A percentile compares a stretch with the other conserved stretches of the same genome.
Conservation (phyloP, 495 filamentous ascomycete species). For the Penicillium waksmanii region DNA sequence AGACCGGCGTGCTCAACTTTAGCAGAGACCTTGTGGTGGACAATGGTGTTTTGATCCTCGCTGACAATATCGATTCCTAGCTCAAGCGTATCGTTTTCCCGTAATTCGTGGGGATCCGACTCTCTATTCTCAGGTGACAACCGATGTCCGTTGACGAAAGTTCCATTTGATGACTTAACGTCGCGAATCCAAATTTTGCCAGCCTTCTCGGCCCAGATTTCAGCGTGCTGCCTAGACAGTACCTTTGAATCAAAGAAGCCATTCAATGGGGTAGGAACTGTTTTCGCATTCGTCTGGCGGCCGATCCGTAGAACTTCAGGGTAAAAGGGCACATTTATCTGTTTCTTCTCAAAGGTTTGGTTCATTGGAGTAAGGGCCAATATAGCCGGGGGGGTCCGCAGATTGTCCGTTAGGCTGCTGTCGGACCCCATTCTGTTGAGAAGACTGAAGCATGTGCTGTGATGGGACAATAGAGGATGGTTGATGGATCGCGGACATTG, state of each 20-base stretch:
- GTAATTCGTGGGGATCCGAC: slow-evolving; percentile 89
- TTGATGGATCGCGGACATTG: slow-evolving; percentile 76
- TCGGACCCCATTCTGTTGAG: slow-evolving; percentile 66
- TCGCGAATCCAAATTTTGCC: slow-evolving; percentile 96
- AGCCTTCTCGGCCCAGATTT: slow-evolving; percentile 87
- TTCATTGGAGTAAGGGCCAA: slow-evolving; percentile 86
- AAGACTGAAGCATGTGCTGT: slow-evolving; percentile 64
- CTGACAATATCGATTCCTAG: slow-evolving; percentile 97
- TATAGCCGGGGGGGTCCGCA: slow-evolving; percentile 66
- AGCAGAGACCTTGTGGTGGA: slow-evolving; percentile 96
- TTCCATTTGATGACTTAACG: slow-evolving; percentile 97
- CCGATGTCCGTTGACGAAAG: slow-evolving; percentile 92
- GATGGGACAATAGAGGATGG: slow-evolving; percentile 73
- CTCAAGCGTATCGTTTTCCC: slow-evolving; percentile 86
- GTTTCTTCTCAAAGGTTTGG: slow-evolving; percentile 94
- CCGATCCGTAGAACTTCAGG: slow-evolving; percentile 92
- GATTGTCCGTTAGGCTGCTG: slow-evolving; percentile 57
- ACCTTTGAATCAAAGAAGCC: slow-evolving; percentile 99
- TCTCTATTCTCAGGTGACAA: slow-evolving; percentile 92
- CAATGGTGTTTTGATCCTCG: slow-evolving; percentile 96
- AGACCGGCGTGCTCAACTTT: slow-evolving; percentile 94
- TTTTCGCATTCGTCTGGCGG: slow-evolving; percentile 95
- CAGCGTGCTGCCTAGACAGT: slow-evolving; percentile 91
- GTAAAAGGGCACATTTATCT: slow-evolving; percentile 85
- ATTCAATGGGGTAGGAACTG: slow-evolving; percentile 83